Evolutionary conservation across 352 stramenopile species (phyloP).

Genomic region (Phytopythium vexans): DNA sequence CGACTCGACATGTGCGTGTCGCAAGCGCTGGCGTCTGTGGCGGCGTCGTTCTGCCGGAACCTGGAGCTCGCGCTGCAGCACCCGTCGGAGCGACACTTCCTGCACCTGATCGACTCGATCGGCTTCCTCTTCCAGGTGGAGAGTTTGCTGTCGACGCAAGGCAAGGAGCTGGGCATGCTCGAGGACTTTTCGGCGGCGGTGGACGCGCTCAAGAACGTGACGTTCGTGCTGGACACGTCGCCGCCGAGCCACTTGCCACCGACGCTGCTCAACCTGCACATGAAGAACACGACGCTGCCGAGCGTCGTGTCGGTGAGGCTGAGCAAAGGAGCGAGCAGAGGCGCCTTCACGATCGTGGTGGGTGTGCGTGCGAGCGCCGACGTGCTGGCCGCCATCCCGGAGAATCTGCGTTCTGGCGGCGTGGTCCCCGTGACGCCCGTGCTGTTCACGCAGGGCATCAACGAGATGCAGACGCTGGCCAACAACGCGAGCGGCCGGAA

Average conservation of each 20-base stretch:
- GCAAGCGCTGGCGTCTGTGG: conserved; percentile 68
- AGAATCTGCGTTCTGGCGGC: conserved; percentile 37
- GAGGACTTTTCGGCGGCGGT: conserved; percentile 84
- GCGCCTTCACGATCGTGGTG: conserved; percentile 53
- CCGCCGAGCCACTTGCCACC: conserved; percentile 55
- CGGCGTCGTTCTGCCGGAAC: conserved; percentile 70
- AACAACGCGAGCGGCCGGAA: conserved; percentile 70
- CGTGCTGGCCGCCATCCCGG: conserved; percentile 38
- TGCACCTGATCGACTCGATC: conserved; percentile 60
- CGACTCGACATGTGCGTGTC: conserved; percentile 78
- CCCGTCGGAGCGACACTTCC: conserved; percentile 45
- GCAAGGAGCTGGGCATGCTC: conserved; percentile 96
- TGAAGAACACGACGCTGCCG: conserved; percentile 66
- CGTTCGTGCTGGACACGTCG: conserved; percentile 65
- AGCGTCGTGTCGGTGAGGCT: conserved; percentile 72
- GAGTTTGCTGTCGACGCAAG: conserved; percentile 91
- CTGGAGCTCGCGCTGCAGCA: conserved; percentile 72
- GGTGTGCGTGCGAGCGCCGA: conserved; percentile 50
- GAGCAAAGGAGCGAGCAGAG: conserved; percentile 43
- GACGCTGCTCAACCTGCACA: conserved; percentile 73
- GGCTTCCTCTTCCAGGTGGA: conserved; percentile 89
- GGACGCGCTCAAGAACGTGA: conserved; percentile 69
- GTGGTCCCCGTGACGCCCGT: conserved; percentile 59
- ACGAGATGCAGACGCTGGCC: conserved; percentile 77
- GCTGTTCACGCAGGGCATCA: conserved; percentile 76